Percentiles rank a stretch among this genome's conserved stretches.
phyloP scores from a whole-genome alignment of 1,284 basidiomycete genomes.

The Phenoliferia sp. region DNA sequence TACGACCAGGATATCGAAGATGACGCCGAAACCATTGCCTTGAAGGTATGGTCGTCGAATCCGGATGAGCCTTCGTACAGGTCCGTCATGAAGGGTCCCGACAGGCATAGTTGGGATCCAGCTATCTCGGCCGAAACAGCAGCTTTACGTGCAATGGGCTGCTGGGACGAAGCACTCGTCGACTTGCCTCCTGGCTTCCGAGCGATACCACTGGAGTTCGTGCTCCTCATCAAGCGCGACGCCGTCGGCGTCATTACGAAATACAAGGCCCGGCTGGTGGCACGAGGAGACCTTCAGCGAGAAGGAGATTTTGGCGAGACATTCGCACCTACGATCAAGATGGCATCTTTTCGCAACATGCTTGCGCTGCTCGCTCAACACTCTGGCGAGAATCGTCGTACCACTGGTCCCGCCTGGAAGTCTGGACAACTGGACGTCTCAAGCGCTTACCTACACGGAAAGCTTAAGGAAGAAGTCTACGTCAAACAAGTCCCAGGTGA shows the following conservation, averaged over 20 bases:
- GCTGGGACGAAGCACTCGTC: constrained; percentile 7
- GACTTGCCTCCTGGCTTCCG: background rate
- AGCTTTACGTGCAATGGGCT: constrained; percentile 8
- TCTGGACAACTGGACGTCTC: constrained; percentile 20
- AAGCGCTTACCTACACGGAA: constrained; percentile 20
- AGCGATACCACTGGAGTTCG: constrained; percentile 13
- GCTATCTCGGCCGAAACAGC: constrained; percentile 7
- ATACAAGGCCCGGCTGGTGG: constrained; percentile 40
- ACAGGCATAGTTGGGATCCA: constrained; percentile 6
- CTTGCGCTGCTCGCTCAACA: constrained; percentile 11
- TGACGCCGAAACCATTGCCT: background rate
- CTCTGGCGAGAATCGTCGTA: background rate
- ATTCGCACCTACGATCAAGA: constrained; percentile 47
- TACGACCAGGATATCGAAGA: background rate
- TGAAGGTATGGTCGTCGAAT: background rate
- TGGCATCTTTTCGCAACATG: constrained; percentile 42
- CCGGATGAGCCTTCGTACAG: constrained; percentile 3
- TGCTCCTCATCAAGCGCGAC: constrained; percentile 24
- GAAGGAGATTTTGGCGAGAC: constrained; percentile 48
- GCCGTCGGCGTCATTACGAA: constrained; percentile 30
- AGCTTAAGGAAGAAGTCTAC: constrained; percentile 8
- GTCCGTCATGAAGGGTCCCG: constrained; percentile 4
- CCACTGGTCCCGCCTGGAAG: background rate
- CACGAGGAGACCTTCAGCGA: constrained; percentile 38
- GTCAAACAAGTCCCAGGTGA: constrained; percentile 4